Base-by-base conservation (phyloP, 2,329 filamentous ascomycete species). In the Blastomyces silverae region DNA sequence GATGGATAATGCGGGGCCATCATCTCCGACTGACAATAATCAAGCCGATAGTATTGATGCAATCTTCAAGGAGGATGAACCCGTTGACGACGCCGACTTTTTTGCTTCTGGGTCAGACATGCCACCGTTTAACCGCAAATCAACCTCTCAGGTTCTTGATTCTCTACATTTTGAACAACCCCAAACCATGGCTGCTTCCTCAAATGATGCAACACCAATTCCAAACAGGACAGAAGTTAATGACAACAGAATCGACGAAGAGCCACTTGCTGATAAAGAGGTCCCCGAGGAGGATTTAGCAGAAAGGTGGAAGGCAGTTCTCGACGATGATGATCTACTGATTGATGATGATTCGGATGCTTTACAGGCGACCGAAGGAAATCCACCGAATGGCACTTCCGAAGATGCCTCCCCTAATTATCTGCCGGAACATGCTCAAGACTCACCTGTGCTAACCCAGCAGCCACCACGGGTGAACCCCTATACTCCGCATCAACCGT, bases 241-340 rank as follows among this genome's bases (percentile, higher is more conserved):
- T 8, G 50, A 52, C 25, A 48, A 58, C 31, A n/a, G 61, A 44
- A 28, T n/a, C 50, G n/a, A 28, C 13, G 44, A 63, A 57, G 55
- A 48, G 37, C 22, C 22, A 3, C 6, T 28, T 31, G 62, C 28
- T 34, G 28, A 67, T 66, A 57, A 70, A 70, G 59, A 64, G 62
- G 22, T 65, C 71, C 20, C 71, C 1, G 77, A 83, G 7, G 84
- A 87, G 53, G 89, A 93, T 71, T 76, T 94, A 52, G 88, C 89
- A 57, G 89, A 89, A 22, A 87, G 91, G 69, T 96, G 93, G 90
- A 85, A 91, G 68, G 89, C 90, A 58, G 90, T 91, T 55, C 85
- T 97, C 70, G 90, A 80, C 17, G 89, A 90, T 60, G 89, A 92
- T 68, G 86, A 91, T 66, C 73, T 84, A 62, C 79, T 80, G 58